A percentile compares a stretch with the other conserved stretches of the same genome.
Evolutionary conservation across 2,329 filamentous ascomycete species (phyloP).

Genomic region (Calonectria leucothoes): DNA sequence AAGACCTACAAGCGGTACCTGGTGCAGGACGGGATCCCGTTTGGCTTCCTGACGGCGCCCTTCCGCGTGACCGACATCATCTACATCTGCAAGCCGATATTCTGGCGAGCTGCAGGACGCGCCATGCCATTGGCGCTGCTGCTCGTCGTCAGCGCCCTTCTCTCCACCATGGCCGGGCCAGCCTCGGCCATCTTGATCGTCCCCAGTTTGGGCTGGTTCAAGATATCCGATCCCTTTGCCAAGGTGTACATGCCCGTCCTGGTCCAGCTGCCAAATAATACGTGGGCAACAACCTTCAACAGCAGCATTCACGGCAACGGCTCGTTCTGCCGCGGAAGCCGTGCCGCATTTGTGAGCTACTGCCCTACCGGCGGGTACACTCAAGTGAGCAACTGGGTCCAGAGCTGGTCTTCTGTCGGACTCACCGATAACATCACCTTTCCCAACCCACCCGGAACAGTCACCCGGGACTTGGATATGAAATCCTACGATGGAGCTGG

Average conservation of each 20-base stretch:
- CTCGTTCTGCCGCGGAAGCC: not conserved
- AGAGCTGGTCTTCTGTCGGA: no score
- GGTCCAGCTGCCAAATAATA: not conserved
- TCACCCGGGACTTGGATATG: not conserved
- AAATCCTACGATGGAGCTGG: not conserved
- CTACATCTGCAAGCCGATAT: not conserved
- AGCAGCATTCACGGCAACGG: not conserved
- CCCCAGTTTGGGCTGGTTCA: slow-evolving; percentile 1
- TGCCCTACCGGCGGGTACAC: no score
- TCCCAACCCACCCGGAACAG: no score
- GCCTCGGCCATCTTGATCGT: slow-evolving; percentile 14
- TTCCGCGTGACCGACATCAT: not conserved
- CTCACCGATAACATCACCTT: no score
- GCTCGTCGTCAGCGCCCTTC: not conserved
- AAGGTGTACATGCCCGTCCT: not conserved
- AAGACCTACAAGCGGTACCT: not conserved
- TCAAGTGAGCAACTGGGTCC: no score
- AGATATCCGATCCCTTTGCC: not conserved
- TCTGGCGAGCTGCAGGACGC: not conserved
- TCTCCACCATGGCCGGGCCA: not conserved
- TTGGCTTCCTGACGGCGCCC: not conserved
- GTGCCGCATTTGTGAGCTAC: no score
- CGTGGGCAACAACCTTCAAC: not conserved
- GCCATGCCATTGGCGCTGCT: not conserved
- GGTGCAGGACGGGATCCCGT: not conserved